phyloP scores from a whole-genome alignment of 1,284 basidiomycete genomes.

The Vanrija humicola region DNA sequence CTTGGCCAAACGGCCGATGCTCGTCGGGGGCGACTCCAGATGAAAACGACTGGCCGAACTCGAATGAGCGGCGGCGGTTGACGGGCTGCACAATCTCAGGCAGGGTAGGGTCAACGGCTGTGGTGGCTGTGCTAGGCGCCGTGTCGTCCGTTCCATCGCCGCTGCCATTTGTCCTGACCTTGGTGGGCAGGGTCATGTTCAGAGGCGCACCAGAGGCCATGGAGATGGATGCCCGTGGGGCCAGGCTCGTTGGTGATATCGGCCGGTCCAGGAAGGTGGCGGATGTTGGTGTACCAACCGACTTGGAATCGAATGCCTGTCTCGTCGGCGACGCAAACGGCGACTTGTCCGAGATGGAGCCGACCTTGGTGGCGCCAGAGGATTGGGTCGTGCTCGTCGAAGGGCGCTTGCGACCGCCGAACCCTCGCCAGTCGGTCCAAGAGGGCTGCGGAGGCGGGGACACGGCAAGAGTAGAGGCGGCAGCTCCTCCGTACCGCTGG shows the following conservation, averaged over 20 bases:
- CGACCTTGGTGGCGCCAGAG: background rate
- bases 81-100: too few relatives aligned
- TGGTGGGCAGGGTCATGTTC: too few relatives aligned
- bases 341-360: conserved; percentile 3
- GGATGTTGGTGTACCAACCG: background rate
- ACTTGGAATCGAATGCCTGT: background rate
- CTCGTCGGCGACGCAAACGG: background rate
- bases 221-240: background rate
- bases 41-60: background rate
- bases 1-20: background rate
- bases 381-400: conserved; percentile 10
- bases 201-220: background rate
- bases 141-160: background rate
- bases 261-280: background rate
- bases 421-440: conserved; percentile 40
- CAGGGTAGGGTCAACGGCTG: background rate
- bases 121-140: background rate
- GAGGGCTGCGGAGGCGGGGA: too few relatives aligned
- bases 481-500: conserved; percentile 37
- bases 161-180: too few relatives aligned
- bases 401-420: conserved; percentile 25
- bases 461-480: conserved; percentile 3
- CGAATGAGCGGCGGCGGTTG: background rate
- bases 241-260: background rate
- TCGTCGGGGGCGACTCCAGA: background rate